Evolutionary conservation across 768 basidiomycete species (phyloP).

Genomic region (Pholiota conissans): DNA sequence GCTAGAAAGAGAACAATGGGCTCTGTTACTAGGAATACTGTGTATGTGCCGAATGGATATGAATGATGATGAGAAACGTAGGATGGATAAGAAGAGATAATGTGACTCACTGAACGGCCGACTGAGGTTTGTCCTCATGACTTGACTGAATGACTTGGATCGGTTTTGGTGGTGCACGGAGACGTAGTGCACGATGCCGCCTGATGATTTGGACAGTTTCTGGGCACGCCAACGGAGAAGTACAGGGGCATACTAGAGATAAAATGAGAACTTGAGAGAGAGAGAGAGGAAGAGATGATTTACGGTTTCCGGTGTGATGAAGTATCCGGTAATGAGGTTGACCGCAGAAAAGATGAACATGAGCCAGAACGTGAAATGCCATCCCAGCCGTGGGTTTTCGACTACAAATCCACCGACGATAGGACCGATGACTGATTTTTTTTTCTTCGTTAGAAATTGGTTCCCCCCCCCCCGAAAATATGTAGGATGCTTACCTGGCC

Average conservation of each 20-base stretch:
- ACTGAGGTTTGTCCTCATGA: slow-evolving; percentile 49
- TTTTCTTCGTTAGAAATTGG: neutral
- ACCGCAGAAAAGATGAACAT: slow-evolving; percentile 54
- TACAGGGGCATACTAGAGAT: slow-evolving; percentile 55
- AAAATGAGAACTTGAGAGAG: neutral
- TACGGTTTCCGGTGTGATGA: slow-evolving; percentile 60
- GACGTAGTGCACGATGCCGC: slow-evolving; percentile 41
- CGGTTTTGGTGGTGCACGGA: slow-evolving; percentile 49
- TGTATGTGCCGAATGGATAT: neutral
- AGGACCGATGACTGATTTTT: slow-evolving; percentile 54
- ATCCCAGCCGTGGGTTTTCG: slow-evolving; percentile 45
- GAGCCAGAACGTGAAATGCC: slow-evolving; percentile 68
- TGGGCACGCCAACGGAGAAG: slow-evolving; percentile 53
- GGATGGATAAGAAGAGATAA: slow-evolving; percentile 4
- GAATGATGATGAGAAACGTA: neutral
- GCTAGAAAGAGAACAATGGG: slow-evolving; percentile 61
- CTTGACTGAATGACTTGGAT: slow-evolving; percentile 39
- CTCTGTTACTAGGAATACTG: slow-evolving; percentile 62
- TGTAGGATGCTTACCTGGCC: slow-evolving; percentile 39
- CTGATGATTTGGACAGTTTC: slow-evolving; percentile 41
- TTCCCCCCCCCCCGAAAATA: no score
- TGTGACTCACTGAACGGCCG: slow-evolving; percentile 50
- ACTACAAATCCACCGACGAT: slow-evolving; percentile 68
- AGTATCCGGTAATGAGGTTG: slow-evolving; percentile 44
- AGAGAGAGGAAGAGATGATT: slow-evolving; percentile 9